Base-by-base conservation (phyloP, 2,329 filamentous ascomycete genomes). In the Paecilomyces niveus region DNA sequence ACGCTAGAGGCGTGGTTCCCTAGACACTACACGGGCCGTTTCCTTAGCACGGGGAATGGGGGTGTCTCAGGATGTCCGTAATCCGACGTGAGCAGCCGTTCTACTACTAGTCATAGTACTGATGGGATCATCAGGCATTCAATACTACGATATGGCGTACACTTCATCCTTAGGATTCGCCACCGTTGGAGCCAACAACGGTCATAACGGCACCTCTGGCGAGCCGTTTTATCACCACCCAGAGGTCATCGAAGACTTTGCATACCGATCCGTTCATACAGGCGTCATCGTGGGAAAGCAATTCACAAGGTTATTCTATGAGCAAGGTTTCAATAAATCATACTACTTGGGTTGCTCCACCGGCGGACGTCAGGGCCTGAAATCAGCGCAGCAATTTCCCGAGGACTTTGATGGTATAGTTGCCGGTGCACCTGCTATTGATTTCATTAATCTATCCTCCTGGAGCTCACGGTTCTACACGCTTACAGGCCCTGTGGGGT, bases 1-100 rank as follows among this genome's bases (percentile, higher is more conserved):
- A 75, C 69, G 3, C 66, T 79, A 21, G 80, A 82, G 61, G 67
- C 77, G 1, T 81, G 79, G 79, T 65, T 81, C 18, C 80, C 80
- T 0, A 70, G 70, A 6, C 65, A 75, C 10, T 82, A 80, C 68
- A 76, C 71, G 1, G 78, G 73, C 0, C 74, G 77, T 2, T 80
- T 80, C 53, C 54, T 82, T 50, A 77, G 74, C 22, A 80, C 78
- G 0, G 80, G 80, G 0, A 82, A 82, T 55, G 78, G 79, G 0
- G 80, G 80, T 59, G 13, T 9, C 51, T 21, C 54, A 72, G 70
- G 78, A 21, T 51, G 49, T 51, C 49, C 1, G 2, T 8, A 4
- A 26, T n/a, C n/a, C 3, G n/a, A 51, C 10, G 6, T 51, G n/a
- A 11, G 10, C 7, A 51, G 5, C 5, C 11, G 18, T 51, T 22